Conservation (phyloP, 495 filamentous ascomycete species). For the Lophiostoma macrostomum region DNA sequence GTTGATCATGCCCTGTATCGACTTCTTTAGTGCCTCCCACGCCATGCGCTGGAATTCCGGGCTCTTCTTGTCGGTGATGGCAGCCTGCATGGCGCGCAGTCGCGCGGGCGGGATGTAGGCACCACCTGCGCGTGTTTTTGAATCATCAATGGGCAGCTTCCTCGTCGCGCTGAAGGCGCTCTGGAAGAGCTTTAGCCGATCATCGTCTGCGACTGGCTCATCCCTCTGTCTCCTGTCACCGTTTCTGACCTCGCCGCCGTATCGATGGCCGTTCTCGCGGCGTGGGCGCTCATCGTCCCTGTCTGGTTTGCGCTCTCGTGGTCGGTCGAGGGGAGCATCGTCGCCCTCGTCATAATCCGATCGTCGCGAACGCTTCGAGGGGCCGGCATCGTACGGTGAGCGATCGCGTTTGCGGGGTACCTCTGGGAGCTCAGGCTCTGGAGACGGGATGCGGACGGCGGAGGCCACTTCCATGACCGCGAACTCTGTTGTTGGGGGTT, state of each 20-base stretch:
- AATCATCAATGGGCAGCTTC: conserved; percentile 33
- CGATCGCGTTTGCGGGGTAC: conserved; percentile 31
- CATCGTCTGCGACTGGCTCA: conserved; percentile 5
- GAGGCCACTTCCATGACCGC: conserved; percentile 28
- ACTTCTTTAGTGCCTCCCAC: conserved; percentile 98
- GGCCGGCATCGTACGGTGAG: conserved; percentile 22
- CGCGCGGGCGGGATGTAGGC: conserved; percentile 93
- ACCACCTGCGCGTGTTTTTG: conserved; percentile 83
- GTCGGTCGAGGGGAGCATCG: conserved; percentile 3
- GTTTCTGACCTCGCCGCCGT: not conserved
- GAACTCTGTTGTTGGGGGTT: no score
- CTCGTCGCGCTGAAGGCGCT: conserved; percentile 26
- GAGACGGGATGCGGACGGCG: conserved; percentile 32
- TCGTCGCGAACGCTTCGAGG: conserved; percentile 26
- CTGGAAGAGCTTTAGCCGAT: conserved; percentile 29
- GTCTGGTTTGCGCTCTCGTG: not conserved
- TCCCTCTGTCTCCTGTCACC: not conserved
- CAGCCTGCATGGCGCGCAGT: conserved; percentile 86
- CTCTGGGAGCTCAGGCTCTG: conserved; percentile 31
- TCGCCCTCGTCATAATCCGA: conserved; percentile 6
- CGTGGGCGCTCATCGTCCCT: not conserved
- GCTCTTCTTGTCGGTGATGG: conserved; percentile 92
- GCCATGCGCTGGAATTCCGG: conserved; percentile 99
- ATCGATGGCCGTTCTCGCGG: conserved; percentile 8
- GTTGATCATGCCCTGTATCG: conserved; percentile 97